Evolutionary conservation across 164 flowering plant species (phyloP), one percentile per base, ranked within the genome.

Genomic region (Warburgia ugandensis): DNA sequence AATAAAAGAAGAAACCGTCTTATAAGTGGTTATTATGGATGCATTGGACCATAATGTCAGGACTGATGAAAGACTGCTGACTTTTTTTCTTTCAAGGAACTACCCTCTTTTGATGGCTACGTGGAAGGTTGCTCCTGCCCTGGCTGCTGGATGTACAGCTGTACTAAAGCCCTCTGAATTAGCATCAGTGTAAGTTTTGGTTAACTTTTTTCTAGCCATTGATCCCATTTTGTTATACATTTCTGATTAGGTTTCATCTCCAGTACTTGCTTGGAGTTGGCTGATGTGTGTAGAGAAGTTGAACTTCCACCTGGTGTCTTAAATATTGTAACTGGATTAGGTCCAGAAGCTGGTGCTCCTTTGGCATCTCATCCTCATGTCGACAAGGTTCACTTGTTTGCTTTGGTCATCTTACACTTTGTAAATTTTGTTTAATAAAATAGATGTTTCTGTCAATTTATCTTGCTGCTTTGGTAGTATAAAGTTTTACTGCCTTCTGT

Each of bases 71-170:
- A n/a, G n/a, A 37, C 5, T 37, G 16, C 14, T 37, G 17, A 37
- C 8, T 37, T 5, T 32, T 21, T 22, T 25, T 16, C 4, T 30
- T 29, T 71, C 46, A 54, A 92, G 99, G 99, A 92, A 92, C 61
- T 92, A 88, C 61, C 99, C 99, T 26, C 65, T 92, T 27, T 59
- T 92, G 68, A 86, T 92, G 95, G 94, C 97, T 25, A 64, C 82
- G 35, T 92, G 99, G 99, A 92, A 92, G 72, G 97, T 92, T 32
- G 99, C 97, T 67, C 92, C 99, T 60, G 86, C 97, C 49, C 66
- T 92, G 56, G 99, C 99, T 30, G 97, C 99, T 68, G 99, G 99
- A 0, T 92, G 99, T 65, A 60, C 97, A 41, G 97, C 97, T 48
- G 71, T 92, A 61, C 71, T 92, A 42, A 92, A 92, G 72, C 99